Percentiles rank a stretch among this genome's conserved stretches.
Conservation (phyloP, 169 alveolate species). For the Plasmodium yoelii region DNA sequence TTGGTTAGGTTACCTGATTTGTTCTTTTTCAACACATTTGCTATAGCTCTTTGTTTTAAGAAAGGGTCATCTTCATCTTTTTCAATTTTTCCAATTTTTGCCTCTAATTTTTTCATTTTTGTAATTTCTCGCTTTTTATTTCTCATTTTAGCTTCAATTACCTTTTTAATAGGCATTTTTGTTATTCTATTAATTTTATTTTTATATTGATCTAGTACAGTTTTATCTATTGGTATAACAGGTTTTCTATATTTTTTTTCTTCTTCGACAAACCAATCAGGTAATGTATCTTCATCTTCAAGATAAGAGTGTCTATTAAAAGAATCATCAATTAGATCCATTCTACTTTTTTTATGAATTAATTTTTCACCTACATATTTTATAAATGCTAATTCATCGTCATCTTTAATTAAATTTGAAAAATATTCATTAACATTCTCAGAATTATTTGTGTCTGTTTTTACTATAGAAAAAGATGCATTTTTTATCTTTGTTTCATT, state of each 20-base stretch:
- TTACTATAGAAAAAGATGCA: constrained; percentile 65
- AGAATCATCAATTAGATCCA: constrained; percentile 95
- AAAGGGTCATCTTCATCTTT: constrained; percentile 92
- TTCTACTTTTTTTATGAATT: constrained; percentile 92
- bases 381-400: constrained; percentile 79
- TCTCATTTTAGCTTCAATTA: constrained; percentile 96
- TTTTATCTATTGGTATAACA: constrained; percentile 96
- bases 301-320: constrained; percentile 95
- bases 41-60: constrained; percentile 91
- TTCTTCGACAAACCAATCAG: constrained; percentile 98
- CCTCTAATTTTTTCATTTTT: constrained; percentile 92
- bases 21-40: constrained; percentile 88
- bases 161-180: constrained; percentile 97
- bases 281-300: constrained; percentile 91
- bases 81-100: constrained; percentile 92
- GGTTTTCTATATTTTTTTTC: constrained; percentile 94
- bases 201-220: constrained; percentile 93
- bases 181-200: constrained; percentile 94
- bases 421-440: constrained; percentile 50
- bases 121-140: constrained; percentile 92
- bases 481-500: constrained; percentile 70
- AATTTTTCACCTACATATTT: constrained; percentile 81
- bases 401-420: constrained; percentile 76
- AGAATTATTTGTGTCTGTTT: constrained; percentile 36
- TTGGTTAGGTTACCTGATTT: constrained; percentile 81